A percentile compares a stretch with the other conserved stretches of the same genome.
These are phyloP conservation scores for Metschnikowia cubensis DNA, from an alignment of 805 yeast species.

Conservation along the genomic window DNA sequence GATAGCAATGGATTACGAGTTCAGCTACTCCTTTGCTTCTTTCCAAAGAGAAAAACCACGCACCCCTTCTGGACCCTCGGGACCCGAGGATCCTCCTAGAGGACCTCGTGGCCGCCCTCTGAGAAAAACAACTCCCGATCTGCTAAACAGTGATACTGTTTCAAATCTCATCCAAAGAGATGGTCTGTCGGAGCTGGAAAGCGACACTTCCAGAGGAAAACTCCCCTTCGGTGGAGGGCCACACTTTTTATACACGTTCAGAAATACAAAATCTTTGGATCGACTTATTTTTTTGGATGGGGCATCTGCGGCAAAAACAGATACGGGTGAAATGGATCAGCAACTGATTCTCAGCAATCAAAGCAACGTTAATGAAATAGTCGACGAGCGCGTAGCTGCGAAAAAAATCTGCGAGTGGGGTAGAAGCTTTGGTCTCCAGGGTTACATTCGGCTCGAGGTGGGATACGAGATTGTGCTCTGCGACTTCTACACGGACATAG, in stretches of 20 bases:
- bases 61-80: not conserved
- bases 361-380: conserved; percentile 20
- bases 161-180: not conserved
- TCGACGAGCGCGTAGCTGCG: conserved; percentile 45
- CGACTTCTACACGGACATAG: conserved; percentile 49
- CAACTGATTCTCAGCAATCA: conserved; percentile 23
- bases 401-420: conserved; percentile 55
- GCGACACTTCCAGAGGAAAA: not conserved
- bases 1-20: conserved; percentile 63
- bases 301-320: conserved; percentile 60
- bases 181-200: not conserved
- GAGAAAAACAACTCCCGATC: not conserved
- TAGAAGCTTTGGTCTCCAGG: conserved; percentile 51
- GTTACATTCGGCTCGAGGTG: conserved; percentile 53
- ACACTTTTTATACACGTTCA: conserved; percentile 41
- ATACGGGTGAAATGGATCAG: conserved; percentile 59
- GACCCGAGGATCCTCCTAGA: not conserved
- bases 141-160: not conserved
- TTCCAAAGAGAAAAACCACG: conserved; percentile 11
- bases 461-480: conserved; percentile 63
- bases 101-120: not conserved
- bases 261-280: conserved; percentile 44
- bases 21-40: conserved; percentile 49
- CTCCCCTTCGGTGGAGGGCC: not conserved
- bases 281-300: conserved; percentile 57